A percentile compares a stretch with the other conserved stretches of the same genome.
These are phyloP conservation scores for Ceratocystis diversiconidia DNA, from an alignment of 2,329 filamentous ascomycete genomes.

Conservation along the genomic window DNA sequence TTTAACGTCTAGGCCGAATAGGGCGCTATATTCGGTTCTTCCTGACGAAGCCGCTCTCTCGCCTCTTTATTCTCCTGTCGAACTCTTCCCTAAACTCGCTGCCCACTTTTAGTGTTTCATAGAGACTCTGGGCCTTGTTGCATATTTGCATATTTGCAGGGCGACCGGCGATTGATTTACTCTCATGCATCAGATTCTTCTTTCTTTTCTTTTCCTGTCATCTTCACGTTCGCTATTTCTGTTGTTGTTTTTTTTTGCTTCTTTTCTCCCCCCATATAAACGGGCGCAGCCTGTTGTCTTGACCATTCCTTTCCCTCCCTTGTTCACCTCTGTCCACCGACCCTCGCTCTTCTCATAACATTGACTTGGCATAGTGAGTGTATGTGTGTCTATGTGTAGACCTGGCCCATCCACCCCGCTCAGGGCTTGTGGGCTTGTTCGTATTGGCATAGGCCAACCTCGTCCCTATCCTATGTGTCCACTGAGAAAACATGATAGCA, in stretches of 20 bases:
- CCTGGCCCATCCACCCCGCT: constrained; percentile 5
- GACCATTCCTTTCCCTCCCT: constrained; percentile 1
- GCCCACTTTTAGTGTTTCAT: background rate
- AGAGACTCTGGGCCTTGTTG: background rate
- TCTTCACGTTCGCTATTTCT: background rate
- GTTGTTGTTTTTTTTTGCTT: background rate
- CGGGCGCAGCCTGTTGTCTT: background rate
- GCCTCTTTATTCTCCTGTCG: background rate
- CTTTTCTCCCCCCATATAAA: constrained; percentile 5
- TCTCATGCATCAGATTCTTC: background rate
- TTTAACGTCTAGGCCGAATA: background rate
- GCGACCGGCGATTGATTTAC: background rate
- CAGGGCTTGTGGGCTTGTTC: constrained; percentile 7
- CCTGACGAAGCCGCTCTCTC: background rate
- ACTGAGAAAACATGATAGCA: constrained; percentile 5
- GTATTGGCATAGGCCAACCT: constrained; percentile 6
- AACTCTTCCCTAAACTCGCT: background rate
- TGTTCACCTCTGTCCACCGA: background rate
- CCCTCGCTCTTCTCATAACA: background rate
- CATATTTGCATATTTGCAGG: background rate
- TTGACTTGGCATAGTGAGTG: constrained; percentile 1
- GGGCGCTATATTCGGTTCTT: background rate
- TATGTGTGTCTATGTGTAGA: background rate
- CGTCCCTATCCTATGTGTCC: constrained; percentile 6
- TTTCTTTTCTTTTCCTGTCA: background rate